Conservation (phyloP, 1,284 basidiomycete genomes). For the Trametes polyzona region DNA sequence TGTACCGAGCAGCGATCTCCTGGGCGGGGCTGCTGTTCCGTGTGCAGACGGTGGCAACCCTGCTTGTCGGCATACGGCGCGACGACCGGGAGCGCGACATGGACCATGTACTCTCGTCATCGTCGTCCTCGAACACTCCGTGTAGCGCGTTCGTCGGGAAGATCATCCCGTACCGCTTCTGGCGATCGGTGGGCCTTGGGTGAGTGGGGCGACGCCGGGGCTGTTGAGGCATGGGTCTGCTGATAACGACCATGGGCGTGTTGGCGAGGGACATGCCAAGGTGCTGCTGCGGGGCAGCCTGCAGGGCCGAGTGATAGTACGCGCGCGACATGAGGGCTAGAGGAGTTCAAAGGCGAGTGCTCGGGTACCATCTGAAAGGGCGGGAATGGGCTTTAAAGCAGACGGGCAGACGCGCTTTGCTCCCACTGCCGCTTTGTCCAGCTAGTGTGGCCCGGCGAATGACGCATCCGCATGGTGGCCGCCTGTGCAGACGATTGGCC, state of each 20-base stretch:
- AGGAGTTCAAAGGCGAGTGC: constrained; percentile 3
- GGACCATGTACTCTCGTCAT: constrained; percentile 26
- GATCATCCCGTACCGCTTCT: constrained; percentile 22
- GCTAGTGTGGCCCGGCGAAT: constrained; percentile 13
- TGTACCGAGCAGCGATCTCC: constrained; percentile 26
- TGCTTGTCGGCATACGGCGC: constrained; percentile 14
- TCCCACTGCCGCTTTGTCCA: constrained; percentile 9
- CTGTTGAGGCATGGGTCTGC: constrained; percentile 24
- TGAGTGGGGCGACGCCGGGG: constrained; percentile 10
- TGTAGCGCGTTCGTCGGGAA: constrained; percentile 17
- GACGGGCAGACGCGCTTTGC: constrained; percentile 6
- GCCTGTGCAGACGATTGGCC: constrained; percentile 3
- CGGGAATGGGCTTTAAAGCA: constrained; percentile 8
- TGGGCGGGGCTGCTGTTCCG: constrained; percentile 28
- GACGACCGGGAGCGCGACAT: constrained; percentile 23
- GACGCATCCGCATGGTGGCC: constrained; percentile 15
- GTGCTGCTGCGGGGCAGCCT: constrained; percentile 10
- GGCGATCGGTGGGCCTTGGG: constrained; percentile 5
- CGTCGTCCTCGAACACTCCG: constrained; percentile 10
- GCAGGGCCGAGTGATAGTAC: constrained; percentile 12
- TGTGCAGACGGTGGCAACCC: constrained; percentile 1
- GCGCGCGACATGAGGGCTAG: constrained; percentile 16
- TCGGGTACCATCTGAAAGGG: constrained; percentile 14
- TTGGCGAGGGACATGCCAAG: constrained; percentile 26
- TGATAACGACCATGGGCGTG: constrained; percentile 20